Evolutionary conservation across 345 rosid species (phyloP).

Genomic region (Tarenaya hassleriana): DNA sequence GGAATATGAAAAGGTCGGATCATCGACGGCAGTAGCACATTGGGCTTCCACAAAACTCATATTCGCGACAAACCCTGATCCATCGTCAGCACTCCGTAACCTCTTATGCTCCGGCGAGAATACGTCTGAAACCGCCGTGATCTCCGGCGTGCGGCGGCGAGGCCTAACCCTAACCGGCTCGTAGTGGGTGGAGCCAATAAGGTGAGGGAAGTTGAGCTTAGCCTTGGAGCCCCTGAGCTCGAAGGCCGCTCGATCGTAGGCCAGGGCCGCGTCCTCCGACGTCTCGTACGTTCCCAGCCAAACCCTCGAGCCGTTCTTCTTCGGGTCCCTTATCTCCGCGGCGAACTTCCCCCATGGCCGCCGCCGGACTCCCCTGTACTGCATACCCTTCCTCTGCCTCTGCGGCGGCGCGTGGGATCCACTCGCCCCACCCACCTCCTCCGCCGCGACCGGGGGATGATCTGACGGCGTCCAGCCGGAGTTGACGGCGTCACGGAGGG

Average conservation of each 20-base stretch:
- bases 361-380: conserved; percentile 40
- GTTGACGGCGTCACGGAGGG: conserved; percentile 44
- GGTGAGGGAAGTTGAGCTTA: conserved; percentile 53
- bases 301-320: conserved; percentile 51
- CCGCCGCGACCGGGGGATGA: no score
- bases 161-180: conserved; percentile 41
- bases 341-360: conserved; percentile 72
- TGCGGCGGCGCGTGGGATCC: conserved; percentile 17
- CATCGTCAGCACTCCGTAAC: background rate
- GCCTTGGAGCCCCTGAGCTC: conserved; percentile 48
- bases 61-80: conserved; percentile 16
- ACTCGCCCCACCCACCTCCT: conserved; percentile 1
- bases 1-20: no score
- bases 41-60: conserved; percentile 19
- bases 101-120: conserved; percentile 5
- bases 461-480: conserved; percentile 42
- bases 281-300: conserved; percentile 71
- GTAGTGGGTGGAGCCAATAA: conserved; percentile 33
- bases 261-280: conserved; percentile 62
- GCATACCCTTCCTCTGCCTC: conserved; percentile 22
- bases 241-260: conserved; percentile 54
- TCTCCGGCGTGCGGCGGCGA: conserved; percentile 37
- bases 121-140: background rate
- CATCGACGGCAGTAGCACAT: conserved; percentile 1
- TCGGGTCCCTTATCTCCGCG: conserved; percentile 64